Evolutionary conservation across 192 early-diverging fungal species (phyloP).

Genomic region (Umbelopsis vinacea): DNA sequence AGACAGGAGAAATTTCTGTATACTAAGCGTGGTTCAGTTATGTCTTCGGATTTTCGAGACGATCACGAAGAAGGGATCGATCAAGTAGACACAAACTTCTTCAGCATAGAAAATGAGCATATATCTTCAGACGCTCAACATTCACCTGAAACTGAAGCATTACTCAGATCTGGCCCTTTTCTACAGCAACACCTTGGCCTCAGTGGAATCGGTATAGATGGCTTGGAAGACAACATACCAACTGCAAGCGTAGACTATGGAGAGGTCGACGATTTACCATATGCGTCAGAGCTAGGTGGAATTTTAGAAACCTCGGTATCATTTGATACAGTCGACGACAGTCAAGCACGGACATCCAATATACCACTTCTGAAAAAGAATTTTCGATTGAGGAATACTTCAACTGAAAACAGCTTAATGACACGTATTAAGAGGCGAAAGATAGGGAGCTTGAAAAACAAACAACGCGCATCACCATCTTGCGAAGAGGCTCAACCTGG

Average conservation of each 20-base stretch:
- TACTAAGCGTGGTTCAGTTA: background rate
- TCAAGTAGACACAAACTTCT: background rate
- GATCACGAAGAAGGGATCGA: no score
- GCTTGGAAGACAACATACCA: background rate
- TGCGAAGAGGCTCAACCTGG: background rate
- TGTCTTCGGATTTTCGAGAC: background rate
- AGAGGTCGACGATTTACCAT: no score
- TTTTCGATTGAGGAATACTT: no score
- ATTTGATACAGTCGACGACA: background rate
- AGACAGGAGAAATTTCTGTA: background rate
- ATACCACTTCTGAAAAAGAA: background rate
- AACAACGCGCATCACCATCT: background rate
- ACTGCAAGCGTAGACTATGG: no score
- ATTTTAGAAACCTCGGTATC: background rate
- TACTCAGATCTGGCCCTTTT: background rate
- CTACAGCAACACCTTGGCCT: background rate
- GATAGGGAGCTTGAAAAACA: background rate
- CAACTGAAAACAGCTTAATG: no score
- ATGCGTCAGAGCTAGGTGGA: background rate
- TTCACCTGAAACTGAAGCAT: background rate
- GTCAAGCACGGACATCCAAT: background rate
- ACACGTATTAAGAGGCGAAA: background rate
- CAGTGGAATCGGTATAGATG: background rate
- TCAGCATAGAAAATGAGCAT: background rate
- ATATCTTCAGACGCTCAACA: background rate